phyloP scores from a whole-genome alignment of 257 asterid genomes.

The Lantana camara region DNA sequence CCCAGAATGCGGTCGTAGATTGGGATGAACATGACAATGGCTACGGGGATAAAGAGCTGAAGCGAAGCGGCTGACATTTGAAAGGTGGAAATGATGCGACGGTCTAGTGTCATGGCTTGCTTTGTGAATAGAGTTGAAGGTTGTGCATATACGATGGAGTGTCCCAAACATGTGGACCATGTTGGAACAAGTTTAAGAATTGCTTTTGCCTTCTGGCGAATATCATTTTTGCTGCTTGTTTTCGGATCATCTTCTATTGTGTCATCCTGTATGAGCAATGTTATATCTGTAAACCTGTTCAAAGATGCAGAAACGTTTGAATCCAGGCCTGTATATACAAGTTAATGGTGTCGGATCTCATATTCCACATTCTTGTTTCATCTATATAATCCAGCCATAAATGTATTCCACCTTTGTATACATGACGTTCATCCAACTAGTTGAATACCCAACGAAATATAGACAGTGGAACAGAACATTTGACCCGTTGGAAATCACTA shows the following conservation, averaged over 20 bases:
- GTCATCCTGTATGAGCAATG: slow-evolving; percentile 16
- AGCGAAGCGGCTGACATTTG: slow-evolving; percentile 40
- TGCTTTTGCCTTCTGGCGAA: slow-evolving; percentile 28
- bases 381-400: no score
- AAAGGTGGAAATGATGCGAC: slow-evolving; percentile 19
- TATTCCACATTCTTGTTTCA: no score
- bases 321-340: no score
- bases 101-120: slow-evolving; percentile 44
- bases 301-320: not conserved
- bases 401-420: no score
- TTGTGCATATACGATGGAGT: slow-evolving; percentile 38
- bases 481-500: no score
- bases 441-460: no score
- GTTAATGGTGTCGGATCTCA: no score
- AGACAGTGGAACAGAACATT: no score
- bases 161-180: slow-evolving; percentile 32
- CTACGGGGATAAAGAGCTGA: slow-evolving; percentile 18
- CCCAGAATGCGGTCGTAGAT: slow-evolving; percentile 47
- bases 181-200: slow-evolving; percentile 39
- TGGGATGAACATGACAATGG: slow-evolving; percentile 31
- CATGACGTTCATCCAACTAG: no score
- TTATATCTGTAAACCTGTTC: slow-evolving; percentile 24
- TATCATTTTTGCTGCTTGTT: not conserved
- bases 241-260: not conserved
- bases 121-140: slow-evolving; percentile 47